Evolutionary conservation across 352 stramenopile species (phyloP).

Genomic region (Phytopythium vexans): DNA sequence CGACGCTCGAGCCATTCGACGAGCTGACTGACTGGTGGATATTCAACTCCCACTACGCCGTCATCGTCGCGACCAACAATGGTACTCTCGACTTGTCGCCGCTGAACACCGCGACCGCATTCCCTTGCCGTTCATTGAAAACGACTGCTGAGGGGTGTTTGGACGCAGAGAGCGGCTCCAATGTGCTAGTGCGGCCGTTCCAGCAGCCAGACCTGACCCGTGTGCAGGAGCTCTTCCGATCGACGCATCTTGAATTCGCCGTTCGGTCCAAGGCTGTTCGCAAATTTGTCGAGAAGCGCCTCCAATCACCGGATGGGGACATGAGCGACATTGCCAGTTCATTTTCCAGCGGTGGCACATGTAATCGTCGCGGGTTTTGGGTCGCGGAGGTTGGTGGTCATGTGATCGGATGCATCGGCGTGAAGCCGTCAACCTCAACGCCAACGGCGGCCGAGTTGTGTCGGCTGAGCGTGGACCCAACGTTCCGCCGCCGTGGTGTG

Average conservation of each 20-base stretch:
- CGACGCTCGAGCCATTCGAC: conserved; percentile 61
- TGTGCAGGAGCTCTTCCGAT: conserved; percentile 60
- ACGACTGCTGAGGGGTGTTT: no score
- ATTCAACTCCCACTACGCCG: conserved; percentile 65
- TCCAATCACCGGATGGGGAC: conserved; percentile 39
- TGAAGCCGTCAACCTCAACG: conserved; percentile 31
- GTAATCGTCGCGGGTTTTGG: conserved; percentile 40
- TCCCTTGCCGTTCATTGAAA: conserved; percentile 15
- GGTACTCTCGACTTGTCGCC: conserved; percentile 10
- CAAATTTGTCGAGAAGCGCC: conserved; percentile 63
- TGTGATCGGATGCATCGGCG: conserved; percentile 55
- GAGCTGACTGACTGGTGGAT: conserved; percentile 65
- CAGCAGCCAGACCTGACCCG: conserved; percentile 29
- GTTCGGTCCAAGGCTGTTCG: conserved; percentile 52
- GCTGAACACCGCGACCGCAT: conserved; percentile 11
- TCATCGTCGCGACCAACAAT: conserved; percentile 45
- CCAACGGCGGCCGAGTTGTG: conserved; percentile 42
- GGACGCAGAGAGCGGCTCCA: no score
- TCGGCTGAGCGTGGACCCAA: conserved; percentile 46
- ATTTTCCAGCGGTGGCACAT: conserved; percentile 25
- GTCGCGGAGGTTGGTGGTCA: conserved; percentile 33
- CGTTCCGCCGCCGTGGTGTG: conserved; percentile 39
- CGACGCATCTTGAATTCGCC: conserved; percentile 51
- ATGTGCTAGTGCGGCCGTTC: conserved; percentile 46
- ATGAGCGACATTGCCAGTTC: conserved; percentile 43